phyloP scores from a whole-genome alignment of 2,329 filamentous ascomycete genomes.

The Chrysoporthe puriensis region DNA sequence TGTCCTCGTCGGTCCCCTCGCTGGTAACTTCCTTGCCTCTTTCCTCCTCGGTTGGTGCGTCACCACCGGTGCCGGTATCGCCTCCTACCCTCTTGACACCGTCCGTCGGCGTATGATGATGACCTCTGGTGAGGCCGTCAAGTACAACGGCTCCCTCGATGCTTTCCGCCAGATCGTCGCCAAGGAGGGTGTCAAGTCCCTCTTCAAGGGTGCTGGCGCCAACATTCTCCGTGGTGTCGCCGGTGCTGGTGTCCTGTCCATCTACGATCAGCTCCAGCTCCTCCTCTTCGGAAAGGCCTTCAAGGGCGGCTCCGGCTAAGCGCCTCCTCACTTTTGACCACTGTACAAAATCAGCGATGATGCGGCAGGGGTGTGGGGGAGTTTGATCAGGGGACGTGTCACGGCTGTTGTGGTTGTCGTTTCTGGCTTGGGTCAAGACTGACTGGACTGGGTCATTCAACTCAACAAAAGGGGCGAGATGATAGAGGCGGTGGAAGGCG shows the following conservation, averaged over 20 bases:
- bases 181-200: constrained; percentile 96
- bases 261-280: constrained; percentile 99
- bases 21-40: constrained; percentile 99
- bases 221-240: constrained; percentile 99
- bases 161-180: constrained; percentile 95
- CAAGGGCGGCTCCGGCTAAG: constrained; percentile 65
- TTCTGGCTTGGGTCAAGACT: constrained; percentile 34
- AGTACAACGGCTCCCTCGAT: constrained; percentile 97
- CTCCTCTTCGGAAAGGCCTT: constrained; percentile 99
- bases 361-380: constrained; percentile 46
- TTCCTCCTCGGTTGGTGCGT: constrained; percentile 98
- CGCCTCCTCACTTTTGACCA: constrained; percentile 48
- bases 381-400: constrained; percentile 27
- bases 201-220: constrained; percentile 99
- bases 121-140: constrained; percentile 96
- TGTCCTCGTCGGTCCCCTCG: constrained; percentile 84
- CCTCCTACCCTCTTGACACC: constrained; percentile 99
- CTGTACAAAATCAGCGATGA: constrained; percentile 37
- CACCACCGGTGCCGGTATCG: constrained; percentile 99
- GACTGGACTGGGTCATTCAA: constrained; percentile 29
- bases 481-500: constrained; percentile 34
- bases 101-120: constrained; percentile 99
- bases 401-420: constrained; percentile 28
- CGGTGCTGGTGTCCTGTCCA: constrained; percentile 99
- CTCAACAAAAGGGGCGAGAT: constrained; percentile 30